A percentile compares a stretch with the other conserved stretches of the same genome.
These are phyloP conservation scores for Jaltomata sinuosa DNA, from an alignment of 257 asterid species.

Conservation along the genomic window DNA sequence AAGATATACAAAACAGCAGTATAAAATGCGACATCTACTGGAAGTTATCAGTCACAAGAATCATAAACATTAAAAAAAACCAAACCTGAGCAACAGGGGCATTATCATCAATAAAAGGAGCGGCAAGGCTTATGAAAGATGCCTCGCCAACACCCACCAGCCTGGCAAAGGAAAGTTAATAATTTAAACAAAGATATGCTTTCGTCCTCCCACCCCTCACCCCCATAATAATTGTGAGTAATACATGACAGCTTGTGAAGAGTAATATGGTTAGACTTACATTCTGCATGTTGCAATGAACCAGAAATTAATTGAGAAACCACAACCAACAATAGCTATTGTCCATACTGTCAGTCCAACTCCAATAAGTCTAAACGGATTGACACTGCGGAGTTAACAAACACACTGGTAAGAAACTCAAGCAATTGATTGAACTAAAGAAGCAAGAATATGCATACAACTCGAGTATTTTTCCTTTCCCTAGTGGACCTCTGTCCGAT, in stretches of 20 bases:
- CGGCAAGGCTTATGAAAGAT: slow-evolving; percentile 77
- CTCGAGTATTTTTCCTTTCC: neutral
- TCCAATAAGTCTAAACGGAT: slow-evolving; percentile 95
- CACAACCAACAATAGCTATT: slow-evolving; percentile 78
- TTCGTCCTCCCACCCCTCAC: neutral
- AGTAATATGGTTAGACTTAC: slow-evolving; percentile 36
- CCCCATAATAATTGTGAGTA: neutral
- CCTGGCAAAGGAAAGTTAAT: slow-evolving; percentile 24
- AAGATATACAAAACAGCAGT: neutral
- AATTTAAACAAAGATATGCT: neutral
- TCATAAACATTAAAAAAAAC: neutral
- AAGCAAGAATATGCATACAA: neutral
- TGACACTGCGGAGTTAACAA: slow-evolving; percentile 54
- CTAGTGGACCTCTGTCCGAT: neutral
- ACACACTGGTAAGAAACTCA: slow-evolving; percentile 1
- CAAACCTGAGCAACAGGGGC: slow-evolving; percentile 70
- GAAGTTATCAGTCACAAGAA: neutral
- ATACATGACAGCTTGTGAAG: neutral
- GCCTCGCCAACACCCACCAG: slow-evolving; percentile 92
- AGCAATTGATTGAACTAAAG: slow-evolving; percentile 4
- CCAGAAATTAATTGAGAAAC: slow-evolving; percentile 78
- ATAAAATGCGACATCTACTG: neutral
- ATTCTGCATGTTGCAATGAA: slow-evolving; percentile 68
- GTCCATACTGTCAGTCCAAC: slow-evolving; percentile 94
- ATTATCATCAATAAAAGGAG: slow-evolving; percentile 86